Evolutionary conservation across 768 basidiomycete species (phyloP).

Genomic region (Lepiota subincarnata): DNA sequence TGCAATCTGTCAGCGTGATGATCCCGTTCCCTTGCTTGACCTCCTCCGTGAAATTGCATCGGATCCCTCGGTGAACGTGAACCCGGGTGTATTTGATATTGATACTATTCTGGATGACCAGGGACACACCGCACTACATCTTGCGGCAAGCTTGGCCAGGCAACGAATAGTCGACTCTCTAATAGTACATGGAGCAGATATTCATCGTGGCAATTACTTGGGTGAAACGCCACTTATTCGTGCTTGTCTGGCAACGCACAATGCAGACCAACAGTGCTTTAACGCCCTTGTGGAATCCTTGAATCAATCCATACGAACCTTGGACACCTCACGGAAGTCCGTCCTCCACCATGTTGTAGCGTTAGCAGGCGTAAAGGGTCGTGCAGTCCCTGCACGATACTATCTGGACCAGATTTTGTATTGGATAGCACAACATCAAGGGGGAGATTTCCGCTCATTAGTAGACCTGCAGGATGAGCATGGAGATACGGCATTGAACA

Average conservation of each 20-base stretch:
- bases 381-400: constrained; percentile 79
- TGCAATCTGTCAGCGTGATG: constrained; percentile 66
- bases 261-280: constrained; percentile 77
- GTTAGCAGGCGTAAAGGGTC: constrained; percentile 87
- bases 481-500: constrained; percentile 94
- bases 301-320: constrained; percentile 74
- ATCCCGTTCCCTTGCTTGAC: constrained; percentile 57
- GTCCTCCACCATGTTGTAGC: constrained; percentile 91
- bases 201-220: constrained; percentile 86
- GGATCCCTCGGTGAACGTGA: constrained; percentile 31
- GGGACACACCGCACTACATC: constrained; percentile 90
- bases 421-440: constrained; percentile 77
- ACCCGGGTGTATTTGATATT: constrained; percentile 45
- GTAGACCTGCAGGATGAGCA: constrained; percentile 93
- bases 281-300: constrained; percentile 58
- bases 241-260: constrained; percentile 85
- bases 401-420: constrained; percentile 89
- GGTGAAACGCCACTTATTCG: constrained; percentile 96
- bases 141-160: constrained; percentile 84
- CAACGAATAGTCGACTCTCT: constrained; percentile 65
- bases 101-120: constrained; percentile 91
- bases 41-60: constrained; percentile 61
- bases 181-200: constrained; percentile 75
- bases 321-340: constrained; percentile 82
- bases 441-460: constrained; percentile 70